Evolutionary conservation across 371 early-diverging fungal genomes (phyloP), one percentile per base, ranked within the genome.

Genomic region (Apophysomyces sp.): DNA sequence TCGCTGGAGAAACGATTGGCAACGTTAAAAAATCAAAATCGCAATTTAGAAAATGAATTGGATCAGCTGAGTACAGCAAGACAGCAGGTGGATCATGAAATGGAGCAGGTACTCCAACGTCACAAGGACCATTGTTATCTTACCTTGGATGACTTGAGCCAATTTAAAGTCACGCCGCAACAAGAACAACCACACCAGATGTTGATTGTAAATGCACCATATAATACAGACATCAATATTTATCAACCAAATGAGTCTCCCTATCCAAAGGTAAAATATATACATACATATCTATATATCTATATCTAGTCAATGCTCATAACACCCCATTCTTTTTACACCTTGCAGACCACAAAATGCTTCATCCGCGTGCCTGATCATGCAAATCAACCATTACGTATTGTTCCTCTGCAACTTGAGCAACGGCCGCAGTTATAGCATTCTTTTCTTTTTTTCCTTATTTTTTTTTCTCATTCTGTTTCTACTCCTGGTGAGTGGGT

Each of bases 141-240:
- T 44, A 75, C 78, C 24, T 13, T 75, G 11, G 66, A 74, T 29
- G 78, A 78, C 41, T 55, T 75, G 12, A 63, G 60, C 9, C 60
- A 53, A 40, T 77, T 73, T 65, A 63, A 74, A 55, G 58, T 57
- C 9, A 67, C 63, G 41, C 60, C 67, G 52, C 64, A 63, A 53
- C 63, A 62, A 26, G 54, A 66, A 34, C 69, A 72, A 64, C 70
- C 74, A 49, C 49, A 56, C 2, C 30, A 53, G 27, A 13, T 16
- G n/a, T n/a, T 53, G 12, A 61, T 74, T 12, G 73, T 77, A 29
- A 74, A 77, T 66, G 71, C 74, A 18, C 71, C 78, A 56, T 63
- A 70, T 63, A 62, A 72, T 61, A 74, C 73, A 37, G 68, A 72
- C 49, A 73, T 76, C 34, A 64, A 65, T 29, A 64, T 76, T 36